Base-by-base conservation (phyloP, 164 flowering plant species). In the Paratinospora sagittata region DNA sequence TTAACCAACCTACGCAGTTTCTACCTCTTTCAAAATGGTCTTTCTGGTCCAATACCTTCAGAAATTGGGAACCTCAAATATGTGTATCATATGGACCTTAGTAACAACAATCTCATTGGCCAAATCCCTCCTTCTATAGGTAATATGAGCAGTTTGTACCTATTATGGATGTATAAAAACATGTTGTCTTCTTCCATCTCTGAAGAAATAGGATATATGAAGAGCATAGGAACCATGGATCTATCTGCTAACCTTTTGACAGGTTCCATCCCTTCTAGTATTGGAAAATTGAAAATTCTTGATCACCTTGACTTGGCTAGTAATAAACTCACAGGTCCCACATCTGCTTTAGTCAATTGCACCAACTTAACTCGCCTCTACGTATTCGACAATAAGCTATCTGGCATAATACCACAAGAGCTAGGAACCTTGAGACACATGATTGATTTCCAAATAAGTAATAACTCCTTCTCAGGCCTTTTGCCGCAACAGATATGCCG, bases 221-320 rank as follows among this genome's bases (percentile, higher is more conserved):
- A 14, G 23, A 45, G 37, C 36, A 23, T 55, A n/a, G 3, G 7
- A 0, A 0, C 0, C 0, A 6, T 69, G 11, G 27, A 52, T 2
- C 6, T 55, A 17, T 27, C 9, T 3, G 9, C 1, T 16, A 55
- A 55, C 17, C 21, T 52, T 33, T 19, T 69, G 3, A 52, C 3
- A 16, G 72, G 66, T 60, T 8, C 64, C 14, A 70, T 37, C 64
- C 72, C 72, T 37, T 2, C 52, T 36, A 34, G 55, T 19, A 1
- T 70, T 0, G 41, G 66, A n/a, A 70, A 58, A 1, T 33, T 71
- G 58, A 63, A 11, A 6, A 63, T 47, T 13, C 62, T 69, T 14
- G 19, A 16, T 4, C 0, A 19, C n/a, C 24, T 30, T 2, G 8
- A 14, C 47, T 55, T 52, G 58, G 3, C 0, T 52, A 19, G 6